Percentiles rank a stretch among this genome's conserved stretches.
Evolutionary conservation across 2,329 filamentous ascomycete species (phyloP).

Genomic region (Trichophyton simii): DNA sequence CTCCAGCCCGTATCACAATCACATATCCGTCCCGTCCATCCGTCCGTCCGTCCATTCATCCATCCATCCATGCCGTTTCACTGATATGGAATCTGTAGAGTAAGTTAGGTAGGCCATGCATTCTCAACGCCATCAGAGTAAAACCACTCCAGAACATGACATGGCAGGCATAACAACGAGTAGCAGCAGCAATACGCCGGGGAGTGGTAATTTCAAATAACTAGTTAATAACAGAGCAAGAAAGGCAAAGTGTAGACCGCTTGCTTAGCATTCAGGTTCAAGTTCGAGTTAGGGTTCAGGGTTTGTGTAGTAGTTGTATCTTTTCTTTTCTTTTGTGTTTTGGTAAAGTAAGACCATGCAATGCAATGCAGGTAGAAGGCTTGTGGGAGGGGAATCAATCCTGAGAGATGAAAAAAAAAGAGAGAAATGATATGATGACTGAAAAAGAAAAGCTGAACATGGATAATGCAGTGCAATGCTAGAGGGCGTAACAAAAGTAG

Average conservation of each 20-base stretch:
- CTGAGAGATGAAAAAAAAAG: background rate
- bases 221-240: background rate
- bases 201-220: background rate
- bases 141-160: background rate
- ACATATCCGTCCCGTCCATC: background rate
- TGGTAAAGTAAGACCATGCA: background rate
- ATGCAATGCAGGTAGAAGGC: background rate
- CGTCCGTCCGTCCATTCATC: background rate
- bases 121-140: background rate
- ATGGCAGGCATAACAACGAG: background rate
- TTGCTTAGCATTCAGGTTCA: background rate
- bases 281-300: no score
- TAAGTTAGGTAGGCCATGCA: background rate
- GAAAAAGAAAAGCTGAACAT: background rate
- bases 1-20: background rate
- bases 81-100: background rate
- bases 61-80: slow-evolving; percentile 2
- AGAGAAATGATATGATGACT: background rate
- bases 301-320: background rate
- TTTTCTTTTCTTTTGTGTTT: background rate
- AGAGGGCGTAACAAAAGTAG: background rate
- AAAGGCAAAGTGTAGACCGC: background rate
- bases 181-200: background rate
- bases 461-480: background rate
- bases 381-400: background rate